phyloP scores from a whole-genome alignment of 2,329 filamentous ascomycete species.

The Alternaria sp. region DNA sequence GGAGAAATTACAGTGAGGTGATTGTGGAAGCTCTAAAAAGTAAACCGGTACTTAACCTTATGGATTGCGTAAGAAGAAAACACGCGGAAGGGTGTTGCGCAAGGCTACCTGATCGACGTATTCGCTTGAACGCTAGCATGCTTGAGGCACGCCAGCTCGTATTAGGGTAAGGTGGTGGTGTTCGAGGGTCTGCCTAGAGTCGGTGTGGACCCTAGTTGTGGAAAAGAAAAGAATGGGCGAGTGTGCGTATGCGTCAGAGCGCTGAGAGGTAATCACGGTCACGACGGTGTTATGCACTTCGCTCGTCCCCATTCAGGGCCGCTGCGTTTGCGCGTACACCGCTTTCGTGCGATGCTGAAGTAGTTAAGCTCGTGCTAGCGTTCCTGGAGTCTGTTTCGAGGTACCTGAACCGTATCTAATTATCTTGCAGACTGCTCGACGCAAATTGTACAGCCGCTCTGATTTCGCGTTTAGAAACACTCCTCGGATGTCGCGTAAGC shows the following conservation, averaged over 20 bases:
- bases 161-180: not conserved
- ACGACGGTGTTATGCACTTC: constrained; percentile 2
- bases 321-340: not conserved
- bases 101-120: not conserved
- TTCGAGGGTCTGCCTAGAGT: constrained; percentile 3
- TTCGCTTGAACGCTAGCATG: not conserved
- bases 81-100: not conserved
- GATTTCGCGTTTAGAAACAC: not conserved
- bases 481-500: not conserved
- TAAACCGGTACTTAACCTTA: not conserved
- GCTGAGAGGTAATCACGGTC: not conserved
- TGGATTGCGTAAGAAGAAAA: not conserved
- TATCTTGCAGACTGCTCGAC: not conserved
- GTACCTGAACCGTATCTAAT: not conserved
- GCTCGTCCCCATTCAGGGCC: constrained; percentile 2
- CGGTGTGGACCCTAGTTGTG: constrained; percentile 2
- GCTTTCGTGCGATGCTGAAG: not conserved
- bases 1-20: constrained; percentile 4
- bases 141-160: not conserved
- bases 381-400: not conserved
- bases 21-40: not conserved
- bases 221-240: constrained; percentile 1
- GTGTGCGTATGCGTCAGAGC: not conserved
- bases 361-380: not conserved
- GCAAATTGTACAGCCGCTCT: not conserved